A percentile compares a stretch with the other conserved stretches of the same genome.
Evolutionary conservation across 805 yeast genomes (phyloP).

Genomic region (Nematodospora valgi): DNA sequence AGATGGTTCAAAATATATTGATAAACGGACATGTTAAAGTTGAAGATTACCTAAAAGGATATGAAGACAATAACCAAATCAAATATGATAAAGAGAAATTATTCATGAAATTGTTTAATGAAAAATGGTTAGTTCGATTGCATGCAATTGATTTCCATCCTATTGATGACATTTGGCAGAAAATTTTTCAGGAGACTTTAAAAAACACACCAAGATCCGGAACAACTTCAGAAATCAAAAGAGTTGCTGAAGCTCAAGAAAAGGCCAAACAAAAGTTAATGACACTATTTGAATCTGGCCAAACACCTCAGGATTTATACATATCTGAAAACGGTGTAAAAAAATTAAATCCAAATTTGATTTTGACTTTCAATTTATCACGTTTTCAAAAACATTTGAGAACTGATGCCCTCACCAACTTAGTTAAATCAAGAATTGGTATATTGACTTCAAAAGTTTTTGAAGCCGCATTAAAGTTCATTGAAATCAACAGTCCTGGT

Average conservation of each 20-base stretch:
- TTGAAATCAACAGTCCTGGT: conserved; percentile 56
- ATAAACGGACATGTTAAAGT: conserved; percentile 64
- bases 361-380: conserved; percentile 59
- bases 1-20: conserved; percentile 66
- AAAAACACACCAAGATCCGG: conserved; percentile 33
- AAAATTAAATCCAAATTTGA: conserved; percentile 46
- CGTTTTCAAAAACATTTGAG: conserved; percentile 68
- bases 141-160: conserved; percentile 32
- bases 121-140: conserved; percentile 35
- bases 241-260: conserved; percentile 59
- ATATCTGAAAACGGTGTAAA: conserved; percentile 30
- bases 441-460: conserved; percentile 63
- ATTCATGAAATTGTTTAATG: conserved; percentile 26
- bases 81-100: conserved; percentile 20
- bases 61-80: conserved; percentile 16
- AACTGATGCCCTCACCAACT: conserved; percentile 56
- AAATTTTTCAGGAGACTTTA: conserved; percentile 32
- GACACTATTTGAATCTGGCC: conserved; percentile 31
- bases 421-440: conserved; percentile 70
- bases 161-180: conserved; percentile 36
- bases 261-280: conserved; percentile 39
- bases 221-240: conserved; percentile 37
- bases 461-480: conserved; percentile 47
- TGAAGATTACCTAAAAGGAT: conserved; percentile 38
- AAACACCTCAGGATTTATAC: conserved; percentile 22